Evolutionary conservation across 1,284 basidiomycete species (phyloP), one percentile per base, ranked within the genome.

Genomic region (Cutaneotrichosporon cavernicola): DNA sequence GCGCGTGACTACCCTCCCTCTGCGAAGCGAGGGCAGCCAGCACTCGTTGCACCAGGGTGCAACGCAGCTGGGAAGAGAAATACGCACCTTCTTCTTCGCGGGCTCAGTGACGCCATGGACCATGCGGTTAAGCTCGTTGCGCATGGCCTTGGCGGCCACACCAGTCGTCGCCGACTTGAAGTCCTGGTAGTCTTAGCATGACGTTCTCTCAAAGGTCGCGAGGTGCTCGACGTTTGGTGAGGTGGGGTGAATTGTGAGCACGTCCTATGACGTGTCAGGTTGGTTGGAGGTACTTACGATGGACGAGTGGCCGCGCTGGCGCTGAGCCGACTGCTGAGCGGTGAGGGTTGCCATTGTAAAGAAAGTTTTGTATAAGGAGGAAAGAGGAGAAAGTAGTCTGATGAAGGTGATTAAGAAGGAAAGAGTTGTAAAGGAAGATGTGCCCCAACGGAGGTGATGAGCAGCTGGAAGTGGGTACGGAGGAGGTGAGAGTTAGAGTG

Each of bases 101-200:
- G 87, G 85, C 75, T 97, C 91, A 69, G 87, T 84, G 76, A 92
- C 89, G 69, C 88, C 89, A 74, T 84, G 84, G 76, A 98, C 92
- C 85, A 99, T 90, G 76, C 88, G 88, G 81, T 91, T 91, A 83
- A 99, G 89, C 85, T 99, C 96, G 79, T 98, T 97, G 84, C 93
- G 89, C 97, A 98, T 98, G 65, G 94, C 86, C 85, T 97, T 98
- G 73, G 94, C 92, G 47, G 94, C 90, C 74, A 99, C 91, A 73
- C 96, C 96, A 56, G 96, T 98, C 63, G 95, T 97, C 70, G 96
- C 96, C 49, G 93, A 96, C 86, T 97, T 96, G 88, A 97, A 97
- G 84, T 97, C 77, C 77, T 79, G 70, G 5, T 34, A 16, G 36
- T 55, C 40, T 43, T 22, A 53, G 51, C 22, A 18, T 32, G 30